Percentiles rank a stretch among this genome's conserved stretches.
Evolutionary conservation across 192 early-diverging fungal species (phyloP).

Genomic region (Coemansia sp.): DNA sequence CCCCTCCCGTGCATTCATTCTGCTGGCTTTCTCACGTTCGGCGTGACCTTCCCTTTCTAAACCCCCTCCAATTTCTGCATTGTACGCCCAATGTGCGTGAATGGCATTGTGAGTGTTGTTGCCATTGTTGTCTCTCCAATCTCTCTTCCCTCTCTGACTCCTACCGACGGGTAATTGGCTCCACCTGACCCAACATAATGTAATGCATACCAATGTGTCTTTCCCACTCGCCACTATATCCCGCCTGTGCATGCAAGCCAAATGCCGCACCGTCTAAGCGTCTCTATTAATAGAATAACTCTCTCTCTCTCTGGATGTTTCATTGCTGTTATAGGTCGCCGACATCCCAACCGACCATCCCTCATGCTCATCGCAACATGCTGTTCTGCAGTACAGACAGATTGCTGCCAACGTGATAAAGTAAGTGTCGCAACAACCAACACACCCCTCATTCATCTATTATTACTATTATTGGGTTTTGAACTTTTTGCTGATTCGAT

Average conservation of each 20-base stretch:
- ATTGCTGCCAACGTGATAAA: conserved; percentile 43
- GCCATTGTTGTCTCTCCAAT: too few species aligned
- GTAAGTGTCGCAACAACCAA: conserved; percentile 13
- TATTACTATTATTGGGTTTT: background rate
- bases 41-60: background rate
- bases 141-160: too few species aligned
- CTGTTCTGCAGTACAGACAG: conserved; percentile 85
- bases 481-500: background rate
- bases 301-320: background rate
- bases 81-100: too few species aligned
- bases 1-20: background rate
- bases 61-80: background rate
- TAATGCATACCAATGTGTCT: too few species aligned
- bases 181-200: too few species aligned
- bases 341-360: conserved; percentile 96
- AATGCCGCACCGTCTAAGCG: background rate
- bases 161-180: too few species aligned
- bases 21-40: conserved; percentile 5
- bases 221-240: too few species aligned
- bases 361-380: conserved; percentile 93
- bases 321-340: conserved; percentile 61
- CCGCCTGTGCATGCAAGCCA: background rate
- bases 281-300: background rate
- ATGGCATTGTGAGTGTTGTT: too few species aligned
- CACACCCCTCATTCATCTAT: background rate